phyloP scores from a whole-genome alignment of 768 basidiomycete species.

The Naganishia friedmannii region DNA sequence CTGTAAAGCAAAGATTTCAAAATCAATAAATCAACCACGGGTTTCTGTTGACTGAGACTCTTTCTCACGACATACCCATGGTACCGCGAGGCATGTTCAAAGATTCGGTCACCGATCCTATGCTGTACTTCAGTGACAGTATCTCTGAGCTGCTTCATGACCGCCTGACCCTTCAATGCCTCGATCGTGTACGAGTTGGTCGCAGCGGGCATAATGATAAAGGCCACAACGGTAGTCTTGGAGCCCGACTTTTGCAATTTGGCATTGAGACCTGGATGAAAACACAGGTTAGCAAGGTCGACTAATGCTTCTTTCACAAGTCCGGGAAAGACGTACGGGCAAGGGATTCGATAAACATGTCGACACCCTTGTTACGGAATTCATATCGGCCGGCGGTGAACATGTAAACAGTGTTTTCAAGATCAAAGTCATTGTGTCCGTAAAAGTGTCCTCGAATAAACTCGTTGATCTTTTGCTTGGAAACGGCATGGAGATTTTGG shows the following conservation, averaged over 20 bases:
- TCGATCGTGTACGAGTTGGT: conserved; percentile 97
- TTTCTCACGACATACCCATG: conserved; percentile 61
- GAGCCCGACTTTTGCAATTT: conserved; percentile 65
- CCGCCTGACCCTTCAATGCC: conserved; percentile 93
- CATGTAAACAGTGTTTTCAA: conserved; percentile 73
- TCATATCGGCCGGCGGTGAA: conserved; percentile 99
- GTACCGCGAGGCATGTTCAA: conserved; percentile 90
- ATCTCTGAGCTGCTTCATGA: conserved; percentile 92
- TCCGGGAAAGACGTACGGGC: conserved; percentile 59
- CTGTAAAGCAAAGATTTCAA: background rate
- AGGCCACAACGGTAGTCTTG: conserved; percentile 87
- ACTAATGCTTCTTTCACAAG: too few relatives aligned
- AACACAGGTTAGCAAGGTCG: conserved; percentile 10
- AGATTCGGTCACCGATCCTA: conserved; percentile 83
- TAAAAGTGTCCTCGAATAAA: conserved; percentile 98
- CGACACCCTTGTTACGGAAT: conserved; percentile 98
- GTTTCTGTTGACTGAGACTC: background rate
- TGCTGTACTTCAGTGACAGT: conserved; percentile 94
- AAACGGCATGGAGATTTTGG: conserved; percentile 78
- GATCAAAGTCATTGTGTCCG: conserved; percentile 92
- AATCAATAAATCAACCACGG: background rate
- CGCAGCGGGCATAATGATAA: conserved; percentile 97
- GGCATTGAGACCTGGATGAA: conserved; percentile 59
- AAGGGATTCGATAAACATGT: conserved; percentile 97
- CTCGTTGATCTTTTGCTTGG: conserved; percentile 98